These are phyloP conservation scores for Pichia terricola DNA, from an alignment of 1,139 yeast species.

Conservation along the genomic window DNA sequence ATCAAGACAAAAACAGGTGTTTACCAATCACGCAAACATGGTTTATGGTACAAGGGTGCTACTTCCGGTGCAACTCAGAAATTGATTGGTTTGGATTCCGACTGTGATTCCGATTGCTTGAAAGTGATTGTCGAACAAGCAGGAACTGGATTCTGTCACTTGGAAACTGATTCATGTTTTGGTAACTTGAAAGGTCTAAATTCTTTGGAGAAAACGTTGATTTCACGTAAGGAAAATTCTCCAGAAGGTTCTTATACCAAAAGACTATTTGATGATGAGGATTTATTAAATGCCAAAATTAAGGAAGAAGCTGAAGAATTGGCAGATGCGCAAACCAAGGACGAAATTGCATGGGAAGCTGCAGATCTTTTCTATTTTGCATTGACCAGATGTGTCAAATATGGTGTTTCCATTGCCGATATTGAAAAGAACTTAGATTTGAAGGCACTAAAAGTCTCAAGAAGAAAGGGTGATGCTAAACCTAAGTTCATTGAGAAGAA, in stretches of 20 bases:
- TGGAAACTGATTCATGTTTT: constrained; percentile 73
- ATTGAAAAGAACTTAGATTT: constrained; percentile 77
- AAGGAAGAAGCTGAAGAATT: constrained; percentile 95
- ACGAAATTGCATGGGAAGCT: constrained; percentile 92
- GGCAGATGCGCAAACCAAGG: constrained; percentile 62
- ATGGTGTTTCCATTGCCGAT: constrained; percentile 71
- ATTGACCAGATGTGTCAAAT: constrained; percentile 72
- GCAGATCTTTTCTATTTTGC: constrained; percentile 93
- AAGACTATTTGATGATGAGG: constrained; percentile 71
- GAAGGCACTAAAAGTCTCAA: constrained; percentile 76
- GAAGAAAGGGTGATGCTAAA: constrained; percentile 96
- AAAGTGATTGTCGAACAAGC: constrained; percentile 76
- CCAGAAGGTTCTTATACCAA: constrained; percentile 91
- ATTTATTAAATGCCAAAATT: constrained; percentile 72
- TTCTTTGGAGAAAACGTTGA: constrained; percentile 57
- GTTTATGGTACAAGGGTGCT: constrained; percentile 93
- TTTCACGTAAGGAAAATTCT: constrained; percentile 46
- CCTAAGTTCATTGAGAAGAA: constrained; percentile 46
- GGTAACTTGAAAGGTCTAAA: constrained; percentile 55
- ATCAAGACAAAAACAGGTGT: constrained; percentile 79
- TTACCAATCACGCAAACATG: constrained; percentile 83
- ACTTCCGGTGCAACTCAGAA: constrained; percentile 91
- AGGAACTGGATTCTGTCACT: constrained; percentile 89
- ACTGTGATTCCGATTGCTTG: constrained; percentile 89
- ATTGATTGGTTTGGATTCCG: constrained; percentile 55